Percentiles rank a stretch among this genome's conserved stretches.
phyloP scores from a whole-genome alignment of 345 rosid genomes.

The Lepidium sativum region DNA sequence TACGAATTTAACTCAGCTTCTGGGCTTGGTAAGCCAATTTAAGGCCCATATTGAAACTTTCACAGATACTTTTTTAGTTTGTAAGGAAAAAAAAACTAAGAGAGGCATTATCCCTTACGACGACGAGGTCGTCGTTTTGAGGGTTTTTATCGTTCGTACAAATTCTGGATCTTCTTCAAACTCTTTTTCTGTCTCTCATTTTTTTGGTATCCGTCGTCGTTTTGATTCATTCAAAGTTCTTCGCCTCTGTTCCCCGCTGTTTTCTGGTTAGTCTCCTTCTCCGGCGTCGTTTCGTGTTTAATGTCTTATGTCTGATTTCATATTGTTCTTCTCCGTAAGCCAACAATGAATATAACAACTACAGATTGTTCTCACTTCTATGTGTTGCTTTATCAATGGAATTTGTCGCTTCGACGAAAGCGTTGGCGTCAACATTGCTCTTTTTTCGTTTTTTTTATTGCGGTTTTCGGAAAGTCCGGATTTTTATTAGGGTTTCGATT shows the following conservation, averaged over 20 bases:
- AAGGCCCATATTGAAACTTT: not conserved
- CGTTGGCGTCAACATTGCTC: not conserved
- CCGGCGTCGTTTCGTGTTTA: slow-evolving; percentile 48
- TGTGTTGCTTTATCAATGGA: not conserved
- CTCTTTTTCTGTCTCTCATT: not conserved
- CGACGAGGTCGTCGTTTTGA: slow-evolving; percentile 53
- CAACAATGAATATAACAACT: not conserved
- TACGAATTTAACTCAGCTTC: not conserved
- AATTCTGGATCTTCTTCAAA: slow-evolving; percentile 16
- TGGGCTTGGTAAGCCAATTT: not conserved
- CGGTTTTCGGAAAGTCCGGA: not conserved
- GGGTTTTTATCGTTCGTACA: slow-evolving; percentile 22
- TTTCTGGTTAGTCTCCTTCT: slow-evolving; percentile 26
- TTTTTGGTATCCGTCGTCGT: slow-evolving; percentile 51
- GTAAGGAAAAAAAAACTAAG: not conserved
- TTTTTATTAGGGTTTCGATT: slow-evolving; percentile 20
- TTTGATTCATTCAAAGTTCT: slow-evolving; percentile 35
- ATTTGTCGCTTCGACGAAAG: not conserved
- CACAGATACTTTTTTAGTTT: not conserved
- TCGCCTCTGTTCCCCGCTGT: slow-evolving; percentile 14
- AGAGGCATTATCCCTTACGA: slow-evolving; percentile 35
- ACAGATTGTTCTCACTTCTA: not conserved
- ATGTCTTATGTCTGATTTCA: slow-evolving; percentile 10
- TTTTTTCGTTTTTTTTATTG: not conserved
- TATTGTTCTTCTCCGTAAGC: slow-evolving; percentile 2